phyloP scores from a whole-genome alignment of 2,329 filamentous ascomycete species.

The Phyllosticta citribraziliensis region DNA sequence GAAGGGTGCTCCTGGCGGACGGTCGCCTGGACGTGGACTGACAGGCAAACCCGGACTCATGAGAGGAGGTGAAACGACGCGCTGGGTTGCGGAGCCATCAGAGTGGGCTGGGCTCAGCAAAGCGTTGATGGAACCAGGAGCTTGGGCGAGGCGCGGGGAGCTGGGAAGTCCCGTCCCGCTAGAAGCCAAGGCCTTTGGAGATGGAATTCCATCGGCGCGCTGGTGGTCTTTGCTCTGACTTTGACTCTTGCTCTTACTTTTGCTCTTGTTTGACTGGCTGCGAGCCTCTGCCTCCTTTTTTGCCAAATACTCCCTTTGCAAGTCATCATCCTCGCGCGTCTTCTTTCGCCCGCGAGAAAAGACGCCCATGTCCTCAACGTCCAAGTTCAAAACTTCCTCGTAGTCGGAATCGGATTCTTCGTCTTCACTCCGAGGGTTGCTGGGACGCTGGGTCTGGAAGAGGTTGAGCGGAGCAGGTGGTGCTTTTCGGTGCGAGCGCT shows the following conservation, averaged over 20 bases:
- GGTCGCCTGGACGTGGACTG: slow-evolving; percentile 51
- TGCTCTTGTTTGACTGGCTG: slow-evolving; percentile 62
- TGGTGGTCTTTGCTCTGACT: slow-evolving; percentile 29
- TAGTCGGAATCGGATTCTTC: slow-evolving; percentile 68
- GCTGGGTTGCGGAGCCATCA: slow-evolving; percentile 30
- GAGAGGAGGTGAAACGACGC: slow-evolving; percentile 35
- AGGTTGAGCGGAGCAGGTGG: slow-evolving; percentile 80
- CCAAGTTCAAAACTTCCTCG: slow-evolving; percentile 59
- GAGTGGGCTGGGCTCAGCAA: slow-evolving; percentile 42
- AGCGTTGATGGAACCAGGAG: slow-evolving; percentile 27
- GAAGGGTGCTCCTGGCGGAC: slow-evolving; percentile 49
- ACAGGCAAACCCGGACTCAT: slow-evolving; percentile 55
- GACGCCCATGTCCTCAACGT: slow-evolving; percentile 50
- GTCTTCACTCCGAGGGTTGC: slow-evolving; percentile 39
- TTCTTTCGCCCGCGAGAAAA: slow-evolving; percentile 64
- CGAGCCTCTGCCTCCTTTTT: slow-evolving; percentile 58
- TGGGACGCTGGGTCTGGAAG: slow-evolving; percentile 34
- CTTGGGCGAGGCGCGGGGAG: slow-evolving; percentile 27
- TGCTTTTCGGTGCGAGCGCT: slow-evolving; percentile 56
- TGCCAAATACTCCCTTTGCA: slow-evolving; percentile 60
- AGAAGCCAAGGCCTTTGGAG: slow-evolving; percentile 8
- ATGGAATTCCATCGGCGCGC: slow-evolving; percentile 16
- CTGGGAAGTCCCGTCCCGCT: slow-evolving; percentile 19
- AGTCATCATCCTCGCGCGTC: slow-evolving; percentile 81
- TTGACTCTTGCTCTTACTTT: slow-evolving; percentile 44